Base-by-base conservation (phyloP, 768 basidiomycete species). In the Cystobasidium onofrii region DNA sequence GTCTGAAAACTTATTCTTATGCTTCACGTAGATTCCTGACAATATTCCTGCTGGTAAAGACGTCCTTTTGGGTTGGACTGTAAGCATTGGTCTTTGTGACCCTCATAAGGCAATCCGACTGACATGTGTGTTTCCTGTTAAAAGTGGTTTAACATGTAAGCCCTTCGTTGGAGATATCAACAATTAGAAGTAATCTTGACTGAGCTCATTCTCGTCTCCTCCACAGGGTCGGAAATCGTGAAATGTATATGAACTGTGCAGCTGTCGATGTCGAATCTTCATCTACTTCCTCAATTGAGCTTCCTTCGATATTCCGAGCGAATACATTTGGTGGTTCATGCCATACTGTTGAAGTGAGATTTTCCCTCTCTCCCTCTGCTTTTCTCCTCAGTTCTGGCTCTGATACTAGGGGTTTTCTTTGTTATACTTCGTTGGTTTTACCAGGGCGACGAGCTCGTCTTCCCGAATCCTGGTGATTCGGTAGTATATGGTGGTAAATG, bases 401-500 rank as follows among this genome's bases (percentile, higher is more conserved):
- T 15, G 39, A 15, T 6, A 39, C 39, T 6, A 6, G 6, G 39
- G 39, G 39, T 15, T 39, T 6, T 6, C 15, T 39, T 15, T 15
- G 7, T 39, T 39, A 39, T 39, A 6, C 39, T 39, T 6, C 6
- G 6, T 39, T 15, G 7, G 7, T 39, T 39, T 6, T 39, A 6
- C 39, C 46, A 50, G 46, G 46, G 46, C n/a, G 46, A 17, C 15
- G 46, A 50, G n/a, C 12, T 15, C n/a, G 46, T 50, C 46, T 50
- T 50, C 46, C 46, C 46, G 46, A 50, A 50, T 50, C 46, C 46
- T 41, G 69, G 69, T 36, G 55, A 71, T 55, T 71, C 69, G 20
- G 69, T 71, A 31, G 69, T 54, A 23, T 71, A 71, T 55, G 69
- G 69, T 15, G 69, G 69, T 36, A 71, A 60, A 23, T 71, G 69